Percentiles rank a stretch among this genome's conserved stretches.
phyloP scores from a whole-genome alignment of 2,329 filamentous ascomycete species.

The Didymella pinodella region DNA sequence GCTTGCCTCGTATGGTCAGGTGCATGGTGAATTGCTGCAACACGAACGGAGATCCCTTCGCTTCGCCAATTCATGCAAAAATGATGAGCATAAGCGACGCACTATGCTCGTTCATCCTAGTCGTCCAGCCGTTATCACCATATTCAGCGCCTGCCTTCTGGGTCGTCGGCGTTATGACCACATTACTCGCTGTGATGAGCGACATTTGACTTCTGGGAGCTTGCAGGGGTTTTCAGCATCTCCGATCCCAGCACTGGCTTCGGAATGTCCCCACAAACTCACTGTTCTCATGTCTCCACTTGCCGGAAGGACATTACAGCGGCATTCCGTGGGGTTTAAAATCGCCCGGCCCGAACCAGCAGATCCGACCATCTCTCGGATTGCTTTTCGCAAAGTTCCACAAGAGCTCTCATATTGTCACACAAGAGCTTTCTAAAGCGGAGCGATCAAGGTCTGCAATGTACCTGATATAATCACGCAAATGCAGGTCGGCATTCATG shows the following conservation, averaged over 20 bases:
- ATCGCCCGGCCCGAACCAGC: conserved; percentile 16
- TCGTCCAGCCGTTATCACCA: background rate
- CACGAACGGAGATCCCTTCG: conserved; percentile 13
- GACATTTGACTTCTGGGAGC: background rate
- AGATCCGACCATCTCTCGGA: conserved; percentile 5
- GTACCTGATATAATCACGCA: conserved; percentile 15
- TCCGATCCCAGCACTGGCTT: conserved; percentile 4
- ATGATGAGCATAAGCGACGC: conserved; percentile 19
- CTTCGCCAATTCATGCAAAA: conserved; percentile 15
- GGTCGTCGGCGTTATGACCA: background rate
- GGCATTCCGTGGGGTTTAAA: conserved; percentile 13
- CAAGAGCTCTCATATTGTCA: conserved; percentile 7
- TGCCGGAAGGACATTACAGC: conserved; percentile 8
- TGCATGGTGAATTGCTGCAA: conserved; percentile 17
- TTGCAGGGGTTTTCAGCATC: conserved; percentile 1
- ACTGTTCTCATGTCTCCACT: conserved; percentile 12
- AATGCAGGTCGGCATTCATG: conserved; percentile 12
- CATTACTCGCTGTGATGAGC: background rate
- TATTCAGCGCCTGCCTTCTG: background rate
- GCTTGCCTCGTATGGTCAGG: conserved; percentile 10
- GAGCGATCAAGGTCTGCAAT: conserved; percentile 13
- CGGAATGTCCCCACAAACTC: conserved; percentile 3
- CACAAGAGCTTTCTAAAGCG: conserved; percentile 15
- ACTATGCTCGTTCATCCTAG: conserved; percentile 2
- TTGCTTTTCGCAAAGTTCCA: conserved; percentile 17